Evolutionary conservation across 495 filamentous ascomycete species (phyloP), one percentile per base, ranked within the genome.

Genomic region (Letharia lupina): DNA sequence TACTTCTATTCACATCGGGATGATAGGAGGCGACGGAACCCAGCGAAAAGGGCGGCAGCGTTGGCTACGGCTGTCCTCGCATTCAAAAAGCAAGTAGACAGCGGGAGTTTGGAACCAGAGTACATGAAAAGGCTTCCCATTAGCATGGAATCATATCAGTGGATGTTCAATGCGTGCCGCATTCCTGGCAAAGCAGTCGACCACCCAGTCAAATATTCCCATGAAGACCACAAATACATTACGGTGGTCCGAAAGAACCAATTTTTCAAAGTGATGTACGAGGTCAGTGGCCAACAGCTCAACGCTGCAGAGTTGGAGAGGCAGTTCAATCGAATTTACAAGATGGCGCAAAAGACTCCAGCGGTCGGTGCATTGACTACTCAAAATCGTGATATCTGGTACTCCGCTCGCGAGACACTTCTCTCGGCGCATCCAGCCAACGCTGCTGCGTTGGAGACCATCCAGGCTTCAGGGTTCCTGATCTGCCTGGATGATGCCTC

Each of bases 1-100:
- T 99, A 99, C 82, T 99, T 99, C 79, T 99, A 99, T 81, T 96
- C 91, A 45, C 93, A 96, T 82, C 85, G 89, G 63, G 95, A 99
- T 75, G 95, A 99, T 75, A 87, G 91, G 61, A 82, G 87, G 72
- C 86, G 93, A 64, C 87, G 91, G 45, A 83, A 96, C 78, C 95
- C 94, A 6, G 89, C 87, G 65, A 93, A 94, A 81, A 89, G 95
- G 65, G 95, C 95, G 18, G 95, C 95, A 1, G 91, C 92, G 57
- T 86, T 99, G 69, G 86, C 90, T 3, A 90, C 89, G 15, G 89
- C 90, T 4, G 86, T 86, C 7, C 83, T 99, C 47, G 89, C 93
- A 73, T 98, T 99, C 84, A 96, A 96, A 83, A 87, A 87, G 74
- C 85, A 91, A 78, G 94, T 98, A 4, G 95, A 96, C 72, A 74